Percentiles rank a stretch among this genome's conserved stretches.
These are phyloP conservation scores for Colletotrichum tropicicola DNA, from an alignment of 2,329 filamentous ascomycete genomes.

Conservation along the genomic window DNA sequence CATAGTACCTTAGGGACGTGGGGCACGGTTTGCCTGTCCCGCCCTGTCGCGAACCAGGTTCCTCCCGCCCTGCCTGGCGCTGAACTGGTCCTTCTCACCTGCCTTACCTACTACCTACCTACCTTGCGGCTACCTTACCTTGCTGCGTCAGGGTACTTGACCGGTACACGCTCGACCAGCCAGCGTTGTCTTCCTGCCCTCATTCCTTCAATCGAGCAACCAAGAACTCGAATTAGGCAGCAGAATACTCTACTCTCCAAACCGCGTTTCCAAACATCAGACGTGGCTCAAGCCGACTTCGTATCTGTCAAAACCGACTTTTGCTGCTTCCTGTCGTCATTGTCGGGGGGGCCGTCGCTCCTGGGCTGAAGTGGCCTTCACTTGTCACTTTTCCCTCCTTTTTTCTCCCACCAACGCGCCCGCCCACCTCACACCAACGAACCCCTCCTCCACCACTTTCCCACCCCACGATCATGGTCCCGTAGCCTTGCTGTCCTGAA, in stretches of 20 bases:
- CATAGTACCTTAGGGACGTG: conserved; percentile 15
- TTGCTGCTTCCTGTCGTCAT: conserved; percentile 19
- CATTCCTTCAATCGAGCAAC: conserved; percentile 22
- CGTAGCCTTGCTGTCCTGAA: conserved; percentile 27
- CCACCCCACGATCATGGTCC: conserved; percentile 28
- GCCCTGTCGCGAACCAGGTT: conserved; percentile 4
- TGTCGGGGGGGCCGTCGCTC: conserved; percentile 1
- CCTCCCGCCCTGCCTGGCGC: background rate
- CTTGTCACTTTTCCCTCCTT: conserved; percentile 25
- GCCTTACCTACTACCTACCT: background rate
- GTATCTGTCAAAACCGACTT: background rate
- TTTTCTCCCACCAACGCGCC: conserved; percentile 18
- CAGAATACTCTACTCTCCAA: conserved; percentile 15
- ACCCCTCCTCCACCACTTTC: conserved; percentile 24
- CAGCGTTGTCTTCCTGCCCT: conserved; percentile 13
- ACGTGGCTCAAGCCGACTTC: conserved; percentile 19
- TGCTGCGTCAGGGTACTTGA: conserved; percentile 4
- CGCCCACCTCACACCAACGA: conserved; percentile 21
- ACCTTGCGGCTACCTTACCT: background rate
- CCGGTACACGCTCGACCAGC: conserved; percentile 9
- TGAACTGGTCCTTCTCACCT: background rate
- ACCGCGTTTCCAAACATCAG: conserved; percentile 10
- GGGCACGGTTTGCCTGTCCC: conserved; percentile 9
- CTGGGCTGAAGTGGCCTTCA: background rate
- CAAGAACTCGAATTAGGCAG: conserved; percentile 26